Conservation (phyloP, 176 grass and related monocot species). For the Chloris gayana region DNA sequence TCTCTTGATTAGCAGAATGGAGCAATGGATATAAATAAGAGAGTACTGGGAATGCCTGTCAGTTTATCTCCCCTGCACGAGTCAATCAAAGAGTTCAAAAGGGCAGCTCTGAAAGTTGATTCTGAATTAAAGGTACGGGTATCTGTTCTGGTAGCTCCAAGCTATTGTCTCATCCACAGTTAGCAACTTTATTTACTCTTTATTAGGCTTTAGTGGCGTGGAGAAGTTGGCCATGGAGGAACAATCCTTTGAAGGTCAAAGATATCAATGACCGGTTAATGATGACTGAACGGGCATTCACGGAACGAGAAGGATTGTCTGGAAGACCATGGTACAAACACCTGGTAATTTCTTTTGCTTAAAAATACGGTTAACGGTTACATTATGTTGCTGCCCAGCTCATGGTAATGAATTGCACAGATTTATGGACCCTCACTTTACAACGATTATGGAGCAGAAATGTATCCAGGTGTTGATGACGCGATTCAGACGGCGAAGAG, state of each 20-base stretch:
- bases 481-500: conserved; percentile 67
- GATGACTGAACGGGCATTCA: conserved; percentile 85
- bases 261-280: conserved; percentile 83
- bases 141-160: not conserved
- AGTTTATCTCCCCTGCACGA: conserved; percentile 70
- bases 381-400: conserved; percentile 9
- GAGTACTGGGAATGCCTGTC: conserved; percentile 49
- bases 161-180: not conserved
- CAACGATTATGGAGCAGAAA: conserved; percentile 75
- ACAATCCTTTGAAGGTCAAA: conserved; percentile 55
- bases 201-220: conserved; percentile 60
- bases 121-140: conserved; percentile 72
- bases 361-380: not conserved
- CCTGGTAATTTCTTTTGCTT: conserved; percentile 52
- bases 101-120: conserved; percentile 63
- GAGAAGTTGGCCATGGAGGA: conserved; percentile 53
- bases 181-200: not conserved
- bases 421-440: conserved; percentile 76
- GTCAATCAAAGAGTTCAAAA: conserved; percentile 70
- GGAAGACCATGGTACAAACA: conserved; percentile 94
- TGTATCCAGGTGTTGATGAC: conserved; percentile 73
- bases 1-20: conserved; percentile 47
- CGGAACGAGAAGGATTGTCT: conserved; percentile 64
- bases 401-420: conserved; percentile 34
- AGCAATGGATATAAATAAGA: conserved; percentile 39